Evolutionary conservation across 2,329 filamentous ascomycete genomes (phyloP).

Genomic region (Lachnum nothofagi): DNA sequence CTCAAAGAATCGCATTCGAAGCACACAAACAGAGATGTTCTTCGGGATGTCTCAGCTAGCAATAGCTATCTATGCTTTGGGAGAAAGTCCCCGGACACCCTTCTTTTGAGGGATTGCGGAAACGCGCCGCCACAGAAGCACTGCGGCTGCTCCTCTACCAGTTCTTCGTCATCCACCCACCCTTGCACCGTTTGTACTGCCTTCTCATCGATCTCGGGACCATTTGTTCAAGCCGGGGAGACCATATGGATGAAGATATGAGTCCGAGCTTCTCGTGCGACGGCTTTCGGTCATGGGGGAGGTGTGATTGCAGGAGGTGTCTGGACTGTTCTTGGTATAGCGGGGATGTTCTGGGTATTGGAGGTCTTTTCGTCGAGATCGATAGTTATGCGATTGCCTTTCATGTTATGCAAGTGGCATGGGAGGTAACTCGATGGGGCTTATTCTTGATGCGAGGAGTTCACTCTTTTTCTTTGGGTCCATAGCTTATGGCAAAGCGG

Average conservation of each 20-base stretch:
- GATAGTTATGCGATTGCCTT: conserved; percentile 98
- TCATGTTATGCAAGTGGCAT: conserved; percentile 31
- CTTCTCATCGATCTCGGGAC: conserved; percentile 28
- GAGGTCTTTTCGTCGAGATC: conserved; percentile 81
- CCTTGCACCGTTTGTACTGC: conserved; percentile 34
- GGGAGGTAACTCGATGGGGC: conserved; percentile 98
- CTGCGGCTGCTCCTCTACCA: conserved; percentile 73
- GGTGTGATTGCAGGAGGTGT: conserved; percentile 34
- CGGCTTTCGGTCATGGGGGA: conserved; percentile 32
- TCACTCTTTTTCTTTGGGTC: conserved; percentile 42
- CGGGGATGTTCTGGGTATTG: conserved; percentile 46
- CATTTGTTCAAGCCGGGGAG: conserved; percentile 33
- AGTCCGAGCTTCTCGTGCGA: conserved; percentile 58
- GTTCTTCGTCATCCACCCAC: conserved; percentile 45
- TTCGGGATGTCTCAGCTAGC: conserved; percentile 36
- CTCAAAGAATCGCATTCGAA: conserved; percentile 99
- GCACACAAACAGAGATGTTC: conserved; percentile 77
- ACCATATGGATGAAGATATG: conserved; percentile 79
- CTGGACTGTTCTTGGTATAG: conserved; percentile 36
- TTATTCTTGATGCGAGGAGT: conserved; percentile 99
- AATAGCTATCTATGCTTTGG: conserved; percentile 66
- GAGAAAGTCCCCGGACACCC: conserved; percentile 99
- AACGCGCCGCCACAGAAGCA: conserved; percentile 99
- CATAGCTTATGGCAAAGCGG: conserved; percentile 53
- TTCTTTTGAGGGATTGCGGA: conserved; percentile 63